Evolutionary conservation across 208 protist species (phyloP).

Genomic region (Histomonas meleagridis): DNA sequence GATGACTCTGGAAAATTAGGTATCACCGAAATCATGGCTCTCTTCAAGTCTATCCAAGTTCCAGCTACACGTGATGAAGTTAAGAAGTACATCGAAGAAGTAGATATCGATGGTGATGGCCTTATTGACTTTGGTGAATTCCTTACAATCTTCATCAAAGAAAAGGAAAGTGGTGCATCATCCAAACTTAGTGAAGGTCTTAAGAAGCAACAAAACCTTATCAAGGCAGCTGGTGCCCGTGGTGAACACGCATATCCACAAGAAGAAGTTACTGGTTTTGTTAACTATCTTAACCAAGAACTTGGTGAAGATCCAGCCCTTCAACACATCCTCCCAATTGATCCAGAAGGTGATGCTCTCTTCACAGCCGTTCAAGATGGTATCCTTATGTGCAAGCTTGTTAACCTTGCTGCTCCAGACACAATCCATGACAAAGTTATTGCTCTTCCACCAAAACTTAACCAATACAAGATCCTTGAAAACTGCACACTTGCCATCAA

Average conservation of each 20-base stretch:
- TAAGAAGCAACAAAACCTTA: neutral
- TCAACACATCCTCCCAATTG: conserved; percentile 39
- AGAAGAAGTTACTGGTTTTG: conserved; percentile 49
- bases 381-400: conserved; percentile 49
- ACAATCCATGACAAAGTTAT: conserved; percentile 50
- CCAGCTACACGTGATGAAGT: neutral
- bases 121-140: conserved; percentile 2
- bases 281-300: conserved; percentile 44
- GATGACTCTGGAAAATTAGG: neutral
- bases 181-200: neutral
- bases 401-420: conserved; percentile 48
- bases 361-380: conserved; percentile 45
- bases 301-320: conserved; percentile 46
- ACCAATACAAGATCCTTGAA: conserved; percentile 48
- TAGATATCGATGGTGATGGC: neutral
- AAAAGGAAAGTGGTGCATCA: neutral
- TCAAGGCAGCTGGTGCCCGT: neutral
- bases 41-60: neutral
- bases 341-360: conserved; percentile 27
- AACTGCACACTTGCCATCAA: conserved; percentile 47
- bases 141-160: neutral
- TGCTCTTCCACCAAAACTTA: conserved; percentile 41
- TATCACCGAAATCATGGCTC: neutral
- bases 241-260: conserved; percentile 46
- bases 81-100: neutral